A percentile compares a stretch with the other conserved stretches of the same genome.
Conservation (phyloP, 345 rosid genomes). For the sweet orange (Citrus sinensis) region DVS_A1.0 CM039164.1:23045001-23045500, state of each 20-base stretch:
- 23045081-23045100: slow-evolving; percentile 95
- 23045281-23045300: too few relatives aligned
- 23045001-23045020: neutral
- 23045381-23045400: neutral
- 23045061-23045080: slow-evolving; percentile 97
- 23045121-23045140: slow-evolving; percentile 92
- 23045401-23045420: neutral
- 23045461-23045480: neutral
- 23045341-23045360: too few relatives aligned
- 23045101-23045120: slow-evolving; percentile 94
- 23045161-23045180: slow-evolving; percentile 22
- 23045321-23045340: too few relatives aligned
- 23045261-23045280: too few relatives aligned
- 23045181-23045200: slow-evolving; percentile 3
- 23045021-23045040: neutral
- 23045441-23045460: neutral
- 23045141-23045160: slow-evolving; percentile 97
- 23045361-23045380: neutral
- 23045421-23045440: neutral
- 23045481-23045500: neutral
- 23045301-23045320: too few relatives aligned
- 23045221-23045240: neutral
- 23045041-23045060: neutral
- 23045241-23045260: neutral
- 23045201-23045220: neutral